Evolutionary conservation across 257 asterid genomes (phyloP).

Genomic region (Solanum gracilifrons): DNA sequence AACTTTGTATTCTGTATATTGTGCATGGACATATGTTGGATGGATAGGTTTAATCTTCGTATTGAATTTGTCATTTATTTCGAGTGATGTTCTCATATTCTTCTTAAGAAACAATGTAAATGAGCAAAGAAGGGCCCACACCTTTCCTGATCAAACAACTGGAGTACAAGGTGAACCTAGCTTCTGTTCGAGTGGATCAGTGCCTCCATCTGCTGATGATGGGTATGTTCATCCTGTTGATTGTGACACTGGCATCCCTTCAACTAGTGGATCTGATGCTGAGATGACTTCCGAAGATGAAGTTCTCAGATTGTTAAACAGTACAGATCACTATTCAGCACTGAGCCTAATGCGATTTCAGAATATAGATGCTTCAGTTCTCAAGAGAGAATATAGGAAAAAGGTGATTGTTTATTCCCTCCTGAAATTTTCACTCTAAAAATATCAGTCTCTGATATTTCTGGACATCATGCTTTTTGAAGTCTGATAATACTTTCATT

Average conservation of each 20-base stretch:
- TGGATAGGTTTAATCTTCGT: slow-evolving; percentile 64
- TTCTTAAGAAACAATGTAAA: slow-evolving; percentile 49
- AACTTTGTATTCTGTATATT: slow-evolving; percentile 59
- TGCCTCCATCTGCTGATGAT: slow-evolving; percentile 29
- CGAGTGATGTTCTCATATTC: slow-evolving; percentile 69
- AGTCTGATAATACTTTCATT: neutral
- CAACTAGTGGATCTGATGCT: slow-evolving; percentile 72
- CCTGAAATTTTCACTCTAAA: neutral
- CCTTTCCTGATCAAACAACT: slow-evolving; percentile 50
- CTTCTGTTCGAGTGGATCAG: slow-evolving; percentile 35
- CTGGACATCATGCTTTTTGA: neutral
- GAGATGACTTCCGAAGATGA: slow-evolving; percentile 81
- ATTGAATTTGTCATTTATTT: slow-evolving; percentile 73
- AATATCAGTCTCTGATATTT: neutral
- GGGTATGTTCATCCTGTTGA: slow-evolving; percentile 32
- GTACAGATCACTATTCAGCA: slow-evolving; percentile 78
- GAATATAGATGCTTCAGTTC: slow-evolving; percentile 52
- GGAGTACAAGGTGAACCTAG: slow-evolving; percentile 45
- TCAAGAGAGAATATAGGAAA: slow-evolving; percentile 80
- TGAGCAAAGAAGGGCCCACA: slow-evolving; percentile 42
- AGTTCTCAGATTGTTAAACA: slow-evolving; percentile 64
- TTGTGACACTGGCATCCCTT: slow-evolving; percentile 58
- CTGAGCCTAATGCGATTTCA: slow-evolving; percentile 68
- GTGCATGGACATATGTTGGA: slow-evolving; percentile 77
- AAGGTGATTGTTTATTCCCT: slow-evolving; percentile 39